Conservation (phyloP, 371 early-diverging fungal species). For the Mucor lusitanicus region DNA sequence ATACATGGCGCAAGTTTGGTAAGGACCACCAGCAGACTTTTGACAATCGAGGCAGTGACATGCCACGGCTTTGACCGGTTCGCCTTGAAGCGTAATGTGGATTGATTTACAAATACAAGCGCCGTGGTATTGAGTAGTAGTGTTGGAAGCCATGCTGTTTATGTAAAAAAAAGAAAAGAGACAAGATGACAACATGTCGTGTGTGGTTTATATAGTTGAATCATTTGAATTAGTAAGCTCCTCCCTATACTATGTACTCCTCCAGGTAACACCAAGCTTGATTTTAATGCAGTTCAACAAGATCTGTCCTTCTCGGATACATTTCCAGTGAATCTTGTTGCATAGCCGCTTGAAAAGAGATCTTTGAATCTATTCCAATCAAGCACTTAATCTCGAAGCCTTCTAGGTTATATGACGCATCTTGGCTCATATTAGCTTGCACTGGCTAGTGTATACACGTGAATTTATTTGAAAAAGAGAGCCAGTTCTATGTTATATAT, state of each 20-base stretch:
- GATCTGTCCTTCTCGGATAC: background rate
- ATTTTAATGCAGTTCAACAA: background rate
- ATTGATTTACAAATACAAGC: conserved; percentile 26
- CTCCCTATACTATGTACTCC: no score
- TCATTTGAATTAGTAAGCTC: background rate
- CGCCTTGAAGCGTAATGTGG: conserved; percentile 14
- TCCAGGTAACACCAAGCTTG: background rate
- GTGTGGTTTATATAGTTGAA: background rate
- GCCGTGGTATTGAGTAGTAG: conserved; percentile 5
- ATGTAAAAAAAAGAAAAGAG: background rate
- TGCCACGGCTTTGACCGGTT: conserved; percentile 16
- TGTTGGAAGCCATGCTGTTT: background rate
- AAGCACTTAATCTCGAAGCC: no score
- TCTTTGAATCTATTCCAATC: background rate
- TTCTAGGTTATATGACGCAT: no score
- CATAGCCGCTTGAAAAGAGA: background rate
- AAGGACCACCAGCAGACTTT: conserved; percentile 30
- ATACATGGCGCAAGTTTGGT: conserved; percentile 25
- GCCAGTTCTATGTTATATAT: background rate
- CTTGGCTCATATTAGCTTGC: no score
- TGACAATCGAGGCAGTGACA: conserved; percentile 33
- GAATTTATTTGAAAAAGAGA: no score
- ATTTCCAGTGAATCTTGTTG: background rate
- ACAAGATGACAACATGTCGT: background rate
- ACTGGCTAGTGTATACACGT: no score